Percentiles rank a stretch among this genome's conserved stretches.
Evolutionary conservation across 306 rosid species (phyloP).

Genomic region (Carpinus fangiana): DNA sequence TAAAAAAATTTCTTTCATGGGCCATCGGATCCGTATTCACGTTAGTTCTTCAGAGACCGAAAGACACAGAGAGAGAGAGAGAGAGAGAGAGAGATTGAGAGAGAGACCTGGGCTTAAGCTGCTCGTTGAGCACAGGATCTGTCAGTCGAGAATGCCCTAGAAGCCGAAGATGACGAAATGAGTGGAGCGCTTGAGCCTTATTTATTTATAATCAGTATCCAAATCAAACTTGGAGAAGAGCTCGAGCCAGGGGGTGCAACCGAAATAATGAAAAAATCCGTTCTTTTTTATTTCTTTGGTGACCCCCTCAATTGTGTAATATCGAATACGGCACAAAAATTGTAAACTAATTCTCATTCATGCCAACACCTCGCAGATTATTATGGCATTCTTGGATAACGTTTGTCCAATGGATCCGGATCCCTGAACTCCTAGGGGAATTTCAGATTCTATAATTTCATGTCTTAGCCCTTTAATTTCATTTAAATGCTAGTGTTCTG

Average conservation of each 20-base stretch:
- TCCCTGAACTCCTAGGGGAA: no score
- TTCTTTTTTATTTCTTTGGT: no score
- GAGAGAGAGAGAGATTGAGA: background rate
- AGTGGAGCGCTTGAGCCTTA: background rate
- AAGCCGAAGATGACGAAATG: background rate
- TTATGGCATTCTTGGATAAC: no score
- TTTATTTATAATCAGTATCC: background rate
- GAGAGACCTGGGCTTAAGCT: slow-evolving; percentile 5
- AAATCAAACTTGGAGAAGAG: background rate
- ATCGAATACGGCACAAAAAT: no score
- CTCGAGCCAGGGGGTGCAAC: background rate
- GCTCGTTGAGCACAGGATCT: background rate
- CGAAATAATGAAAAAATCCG: background rate
- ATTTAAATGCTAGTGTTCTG: no score
- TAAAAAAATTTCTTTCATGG: background rate
- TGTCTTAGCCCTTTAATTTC: no score
- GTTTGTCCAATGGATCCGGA: no score
- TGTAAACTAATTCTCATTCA: no score
- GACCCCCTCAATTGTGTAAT: no score
- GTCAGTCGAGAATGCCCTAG: background rate
- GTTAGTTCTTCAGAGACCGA: background rate
- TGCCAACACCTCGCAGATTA: no score
- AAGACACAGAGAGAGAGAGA: background rate
- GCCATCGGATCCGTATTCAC: background rate
- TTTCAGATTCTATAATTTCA: no score